phyloP scores from a whole-genome alignment of 805 yeast species.

The Candida stauntonica region DNA sequence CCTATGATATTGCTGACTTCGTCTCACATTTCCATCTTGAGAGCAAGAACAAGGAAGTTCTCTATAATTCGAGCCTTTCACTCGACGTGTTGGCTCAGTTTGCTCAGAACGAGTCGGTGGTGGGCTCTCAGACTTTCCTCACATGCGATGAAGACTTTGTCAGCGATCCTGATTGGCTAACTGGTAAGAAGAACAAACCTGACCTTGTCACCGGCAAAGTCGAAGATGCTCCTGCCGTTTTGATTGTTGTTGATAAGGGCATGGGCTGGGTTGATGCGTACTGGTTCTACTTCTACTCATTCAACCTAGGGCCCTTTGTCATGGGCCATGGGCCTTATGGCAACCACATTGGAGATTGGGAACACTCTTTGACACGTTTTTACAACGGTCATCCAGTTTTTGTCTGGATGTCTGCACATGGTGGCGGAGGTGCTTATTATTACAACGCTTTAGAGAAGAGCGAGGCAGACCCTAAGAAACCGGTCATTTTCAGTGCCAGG shows the following conservation, averaged over 20 bases:
- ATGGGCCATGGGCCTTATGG: slow-evolving; percentile 99
- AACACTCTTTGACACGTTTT: slow-evolving; percentile 84
- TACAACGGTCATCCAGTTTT: slow-evolving; percentile 74
- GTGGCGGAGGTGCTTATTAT: slow-evolving; percentile 89
- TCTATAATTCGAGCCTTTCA: slow-evolving; percentile 31
- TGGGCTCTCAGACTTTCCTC: slow-evolving; percentile 43
- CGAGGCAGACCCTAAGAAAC: slow-evolving; percentile 39
- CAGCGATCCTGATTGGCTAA: slow-evolving; percentile 78
- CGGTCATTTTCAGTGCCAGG: slow-evolving; percentile 82
- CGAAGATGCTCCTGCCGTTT: slow-evolving; percentile 70
- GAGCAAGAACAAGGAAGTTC: slow-evolving; percentile 43
- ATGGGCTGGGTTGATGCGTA: slow-evolving; percentile 93
- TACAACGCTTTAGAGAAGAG: slow-evolving; percentile 64
- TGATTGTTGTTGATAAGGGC: slow-evolving; percentile 87
- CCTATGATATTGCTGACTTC: slow-evolving; percentile 72
- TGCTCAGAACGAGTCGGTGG: slow-evolving; percentile 25
- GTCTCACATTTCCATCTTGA: slow-evolving; percentile 62
- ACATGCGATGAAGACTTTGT: slow-evolving; percentile 66
- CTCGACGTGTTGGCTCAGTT: slow-evolving; percentile 25
- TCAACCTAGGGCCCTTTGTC: slow-evolving; percentile 92
- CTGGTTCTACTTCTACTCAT: slow-evolving; percentile 95
- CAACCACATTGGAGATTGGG: slow-evolving; percentile 98
- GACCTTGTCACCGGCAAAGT: slow-evolving; percentile 67
- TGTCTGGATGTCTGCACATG: slow-evolving; percentile 97
- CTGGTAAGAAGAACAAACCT: slow-evolving; percentile 68